Percentiles rank a stretch among this genome's conserved stretches.
Evolutionary conservation across 1,284 basidiomycete genomes (phyloP).

Genomic region (Rhodofomes roseus): DNA sequence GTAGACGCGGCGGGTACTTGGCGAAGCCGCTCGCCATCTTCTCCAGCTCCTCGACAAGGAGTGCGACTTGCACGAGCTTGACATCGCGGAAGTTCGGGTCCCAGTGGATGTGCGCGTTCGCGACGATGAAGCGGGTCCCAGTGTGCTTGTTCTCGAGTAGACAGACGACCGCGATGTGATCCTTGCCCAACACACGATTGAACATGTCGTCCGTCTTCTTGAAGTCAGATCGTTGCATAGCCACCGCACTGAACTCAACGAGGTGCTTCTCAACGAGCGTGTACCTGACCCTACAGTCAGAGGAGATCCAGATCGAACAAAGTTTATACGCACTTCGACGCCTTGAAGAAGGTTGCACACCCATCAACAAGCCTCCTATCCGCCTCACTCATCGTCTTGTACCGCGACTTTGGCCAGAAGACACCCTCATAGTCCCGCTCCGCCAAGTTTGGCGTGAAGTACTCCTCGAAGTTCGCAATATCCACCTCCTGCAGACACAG

Average conservation of each 20-base stretch:
- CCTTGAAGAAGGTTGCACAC: conserved; percentile 96
- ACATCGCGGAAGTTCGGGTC: conserved; percentile 93
- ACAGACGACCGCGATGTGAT: conserved; percentile 89
- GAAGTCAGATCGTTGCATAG: conserved; percentile 92
- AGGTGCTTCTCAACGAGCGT: conserved; percentile 92
- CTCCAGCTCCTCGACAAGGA: conserved; percentile 91
- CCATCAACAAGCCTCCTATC: conserved; percentile 92
- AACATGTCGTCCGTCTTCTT: conserved; percentile 99
- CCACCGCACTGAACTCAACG: conserved; percentile 92
- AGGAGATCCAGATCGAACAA: conserved; percentile 5
- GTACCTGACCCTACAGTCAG: conserved; percentile 52
- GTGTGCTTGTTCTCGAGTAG: conserved; percentile 86
- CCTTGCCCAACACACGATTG: conserved; percentile 95
- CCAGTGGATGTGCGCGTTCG: conserved; percentile 94
- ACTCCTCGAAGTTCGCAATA: conserved; percentile 91
- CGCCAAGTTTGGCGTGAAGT: conserved; percentile 78
- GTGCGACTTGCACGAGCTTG: conserved; percentile 93
- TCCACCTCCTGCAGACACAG: conserved; percentile 96
- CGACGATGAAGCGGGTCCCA: conserved; percentile 85
- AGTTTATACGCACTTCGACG: conserved; percentile 66
- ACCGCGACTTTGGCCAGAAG: conserved; percentile 92
- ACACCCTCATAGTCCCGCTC: conserved; percentile 88
- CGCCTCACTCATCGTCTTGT: conserved; percentile 88
- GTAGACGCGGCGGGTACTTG: conserved; percentile 71
- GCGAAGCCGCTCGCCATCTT: conserved; percentile 87